Base-by-base conservation (phyloP, 805 yeast genomes). In the Nakazawaea anatomiae region DNA sequence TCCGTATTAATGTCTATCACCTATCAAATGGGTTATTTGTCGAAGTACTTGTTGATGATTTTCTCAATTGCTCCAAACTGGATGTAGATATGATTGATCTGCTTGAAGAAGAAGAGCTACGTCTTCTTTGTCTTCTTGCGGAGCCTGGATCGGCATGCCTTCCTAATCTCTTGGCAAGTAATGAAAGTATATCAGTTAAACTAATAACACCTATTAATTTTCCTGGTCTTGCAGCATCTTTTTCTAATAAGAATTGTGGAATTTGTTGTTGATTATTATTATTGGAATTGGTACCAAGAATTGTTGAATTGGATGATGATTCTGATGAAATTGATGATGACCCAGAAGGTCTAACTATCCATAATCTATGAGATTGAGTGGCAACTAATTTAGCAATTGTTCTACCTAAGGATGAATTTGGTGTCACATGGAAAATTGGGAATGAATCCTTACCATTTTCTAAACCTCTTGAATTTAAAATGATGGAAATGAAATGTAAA, bases 381-480 rank as follows among this genome's bases (percentile, higher is more conserved):
- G 99, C 98, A 11, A 92, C 98, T 58, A 92, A 73, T 66, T 94
- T 92, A 35, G 98, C 98, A 61, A 94, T 78, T 7, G 95, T 89
- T 65, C 96, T 79, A 35, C 89, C 96, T 47, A 94, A 74, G 0
- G 94, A 83, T 8, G 95, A 82, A 40, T 78, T 76, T 54, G 82
- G 80, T 55, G 88, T 85, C 29, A 92, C 97, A 65, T 92, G 96
- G 76, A 92, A 92, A 40, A 94, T 92, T 14, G 99, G 99, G 75
- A 86, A 92, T 41, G 95, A 89, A 71, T 92, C 99, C 67, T 91
- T 90, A 48, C 97, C 97, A 63, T 90, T 91, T 61, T 86, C 95
- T 34, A 92, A 75, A 25, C 99, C 99, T 63, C 96, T 83, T 50
- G 85, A 84, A 56, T 87, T 85, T 56, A 94, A 76, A 54, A 91